phyloP scores from a whole-genome alignment of 2,329 filamentous ascomycete species.

The Stenocarpella maydis region DNA sequence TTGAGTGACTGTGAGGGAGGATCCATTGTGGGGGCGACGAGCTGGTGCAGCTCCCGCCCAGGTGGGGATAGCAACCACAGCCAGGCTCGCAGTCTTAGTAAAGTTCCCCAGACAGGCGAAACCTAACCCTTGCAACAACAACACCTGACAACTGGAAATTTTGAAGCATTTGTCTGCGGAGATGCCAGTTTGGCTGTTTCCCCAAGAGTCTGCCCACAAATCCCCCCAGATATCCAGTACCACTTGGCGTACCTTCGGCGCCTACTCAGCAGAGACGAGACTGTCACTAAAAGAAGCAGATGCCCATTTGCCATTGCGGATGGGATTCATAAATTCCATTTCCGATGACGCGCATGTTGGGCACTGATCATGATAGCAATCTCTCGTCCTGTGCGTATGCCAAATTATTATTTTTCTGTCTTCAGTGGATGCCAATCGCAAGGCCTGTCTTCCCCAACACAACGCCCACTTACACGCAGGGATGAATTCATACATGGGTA shows the following conservation, averaged over 20 bases:
- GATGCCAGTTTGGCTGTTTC: not conserved
- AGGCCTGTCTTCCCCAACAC: no score
- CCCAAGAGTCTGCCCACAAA: not conserved
- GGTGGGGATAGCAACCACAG: constrained; percentile 2
- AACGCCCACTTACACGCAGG: no score
- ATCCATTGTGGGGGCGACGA: constrained; percentile 23
- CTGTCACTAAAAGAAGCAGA: not conserved
- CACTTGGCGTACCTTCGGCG: not conserved
- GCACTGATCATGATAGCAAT: no score
- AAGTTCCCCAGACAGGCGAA: not conserved
- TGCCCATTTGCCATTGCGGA: not conserved
- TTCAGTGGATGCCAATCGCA: no score
- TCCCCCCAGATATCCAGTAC: not conserved
- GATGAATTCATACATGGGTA: no score
- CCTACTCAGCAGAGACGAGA: not conserved
- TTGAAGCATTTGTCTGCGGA: not conserved
- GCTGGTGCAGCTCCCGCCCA: constrained; percentile 28
- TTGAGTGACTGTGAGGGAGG: constrained; percentile 28
- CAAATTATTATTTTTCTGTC: no score
- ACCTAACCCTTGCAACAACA: constrained; percentile 6
- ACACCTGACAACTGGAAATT: not conserved
- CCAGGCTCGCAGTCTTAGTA: no score
- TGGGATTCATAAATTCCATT: no score
- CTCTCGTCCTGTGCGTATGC: no score
- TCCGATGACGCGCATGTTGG: no score